Evolutionary conservation across 306 rosid genomes (phyloP).

Genomic region (Comarum palustre): DNA sequence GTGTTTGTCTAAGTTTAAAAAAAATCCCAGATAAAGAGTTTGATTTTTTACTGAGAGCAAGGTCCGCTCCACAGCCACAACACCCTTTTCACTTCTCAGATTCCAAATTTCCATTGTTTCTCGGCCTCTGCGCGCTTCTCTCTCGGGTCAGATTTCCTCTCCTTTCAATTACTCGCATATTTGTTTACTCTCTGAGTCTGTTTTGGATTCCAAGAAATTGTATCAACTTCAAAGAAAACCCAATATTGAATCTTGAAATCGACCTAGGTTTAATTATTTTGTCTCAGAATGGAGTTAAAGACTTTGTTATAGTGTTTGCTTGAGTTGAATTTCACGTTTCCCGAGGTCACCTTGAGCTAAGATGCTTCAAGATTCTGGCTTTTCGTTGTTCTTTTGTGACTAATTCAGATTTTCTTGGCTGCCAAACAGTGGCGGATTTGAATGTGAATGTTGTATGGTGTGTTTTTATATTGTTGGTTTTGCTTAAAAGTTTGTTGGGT

Average conservation of each 20-base stretch:
- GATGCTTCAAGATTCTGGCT: constrained; percentile 1
- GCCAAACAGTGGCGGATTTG: constrained; percentile 15
- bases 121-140: background rate
- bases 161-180: background rate
- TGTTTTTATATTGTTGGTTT: constrained; percentile 12
- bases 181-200: constrained; percentile 4
- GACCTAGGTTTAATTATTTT: background rate
- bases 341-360: background rate
- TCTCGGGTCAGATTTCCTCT: constrained; percentile 35
- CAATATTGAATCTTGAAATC: background rate
- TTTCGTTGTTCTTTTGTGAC: constrained; percentile 3
- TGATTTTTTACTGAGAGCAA: background rate
- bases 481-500: constrained; percentile 22
- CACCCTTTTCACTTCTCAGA: constrained; percentile 26
- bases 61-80: constrained; percentile 8
- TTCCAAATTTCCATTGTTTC: constrained; percentile 26
- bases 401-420: constrained; percentile 13
- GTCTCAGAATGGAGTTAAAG: background rate
- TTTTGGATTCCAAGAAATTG: constrained; percentile 31
- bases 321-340: constrained; percentile 16
- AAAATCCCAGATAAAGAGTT: constrained; percentile 13
- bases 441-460: constrained; percentile 11
- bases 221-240: background rate
- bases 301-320: background rate
- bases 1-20: background rate